These are phyloP conservation scores for Dothistroma pini DNA, from an alignment of 2,329 filamentous ascomycete species.

Conservation along the genomic window DNA sequence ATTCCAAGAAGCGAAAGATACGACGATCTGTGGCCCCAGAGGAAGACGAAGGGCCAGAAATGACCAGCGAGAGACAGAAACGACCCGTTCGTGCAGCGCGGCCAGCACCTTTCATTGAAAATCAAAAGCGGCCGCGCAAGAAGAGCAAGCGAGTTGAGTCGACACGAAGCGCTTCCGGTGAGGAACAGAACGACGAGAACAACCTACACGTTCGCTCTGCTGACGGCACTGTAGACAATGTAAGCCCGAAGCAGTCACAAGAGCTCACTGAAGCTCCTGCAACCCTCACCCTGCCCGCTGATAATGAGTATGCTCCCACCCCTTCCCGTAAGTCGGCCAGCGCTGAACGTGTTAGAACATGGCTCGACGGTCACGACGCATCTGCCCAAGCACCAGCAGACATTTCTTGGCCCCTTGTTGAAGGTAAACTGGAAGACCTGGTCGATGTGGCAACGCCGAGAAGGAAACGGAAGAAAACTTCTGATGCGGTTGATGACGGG, in stretches of 20 bases:
- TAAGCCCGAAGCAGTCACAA: not conserved
- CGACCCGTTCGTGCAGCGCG: not conserved
- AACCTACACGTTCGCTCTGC: not conserved
- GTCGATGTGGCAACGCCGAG: not conserved
- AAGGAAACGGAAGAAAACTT: not conserved
- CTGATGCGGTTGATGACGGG: conserved; percentile 13
- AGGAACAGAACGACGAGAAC: not conserved
- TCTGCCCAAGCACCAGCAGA: not conserved
- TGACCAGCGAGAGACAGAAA: not conserved
- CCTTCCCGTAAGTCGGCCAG: not conserved
- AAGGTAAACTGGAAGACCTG: not conserved
- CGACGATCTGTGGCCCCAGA: not conserved
- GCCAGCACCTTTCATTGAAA: not conserved
- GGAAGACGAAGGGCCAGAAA: not conserved
- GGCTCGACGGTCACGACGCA: conserved; percentile 10
- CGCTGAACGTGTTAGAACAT: conserved; percentile 9
- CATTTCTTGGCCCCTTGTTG: not conserved
- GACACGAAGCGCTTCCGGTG: not conserved
- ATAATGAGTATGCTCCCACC: not conserved
- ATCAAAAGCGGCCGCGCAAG: not conserved
- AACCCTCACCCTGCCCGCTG: not conserved
- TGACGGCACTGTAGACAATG: not conserved
- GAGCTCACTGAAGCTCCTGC: not conserved
- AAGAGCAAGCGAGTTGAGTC: conserved; percentile 1
- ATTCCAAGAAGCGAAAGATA: not conserved